These are phyloP conservation scores for Yamadazyma sp. DNA, from an alignment of 1,139 yeast genomes.

Conservation along the genomic window DNA sequence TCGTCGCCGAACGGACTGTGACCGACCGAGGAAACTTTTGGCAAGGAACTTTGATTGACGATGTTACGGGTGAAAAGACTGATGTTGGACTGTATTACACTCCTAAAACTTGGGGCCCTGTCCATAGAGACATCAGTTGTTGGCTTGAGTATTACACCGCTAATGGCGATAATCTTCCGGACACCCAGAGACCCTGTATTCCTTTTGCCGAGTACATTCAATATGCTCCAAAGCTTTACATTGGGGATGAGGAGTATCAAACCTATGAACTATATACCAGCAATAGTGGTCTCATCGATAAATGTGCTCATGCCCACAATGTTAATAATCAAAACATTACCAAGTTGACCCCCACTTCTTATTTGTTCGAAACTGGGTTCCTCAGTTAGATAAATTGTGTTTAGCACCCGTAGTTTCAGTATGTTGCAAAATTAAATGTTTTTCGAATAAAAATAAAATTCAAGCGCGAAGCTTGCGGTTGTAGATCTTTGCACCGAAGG, in stretches of 20 bases:
- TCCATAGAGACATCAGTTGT: not conserved
- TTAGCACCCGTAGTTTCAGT: too few relatives aligned
- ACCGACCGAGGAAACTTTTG: conserved; percentile 10
- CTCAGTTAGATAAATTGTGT: too few relatives aligned
- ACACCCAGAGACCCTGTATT: not conserved
- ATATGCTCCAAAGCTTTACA: not conserved
- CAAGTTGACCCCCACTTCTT: too few relatives aligned
- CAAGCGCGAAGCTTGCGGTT: too few relatives aligned
- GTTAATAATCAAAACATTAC: not conserved
- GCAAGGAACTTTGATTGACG: conserved; percentile 12
- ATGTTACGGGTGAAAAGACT: conserved; percentile 8
- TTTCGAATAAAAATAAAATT: too few relatives aligned
- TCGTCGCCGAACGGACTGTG: conserved; percentile 2
- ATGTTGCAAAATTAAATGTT: too few relatives aligned
- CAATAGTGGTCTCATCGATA: not conserved
- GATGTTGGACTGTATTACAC: conserved; percentile 12
- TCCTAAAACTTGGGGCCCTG: conserved; percentile 11
- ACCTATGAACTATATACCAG: not conserved
- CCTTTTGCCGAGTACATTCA: not conserved
- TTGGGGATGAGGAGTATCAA: not conserved
- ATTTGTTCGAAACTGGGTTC: too few relatives aligned
- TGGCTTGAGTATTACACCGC: conserved; percentile 12
- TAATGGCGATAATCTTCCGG: too few relatives aligned
- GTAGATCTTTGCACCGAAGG: too few relatives aligned
- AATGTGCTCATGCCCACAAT: not conserved